Base-by-base conservation (phyloP, 129 eudicot genomes). In the Tagetes patula region DNA sequence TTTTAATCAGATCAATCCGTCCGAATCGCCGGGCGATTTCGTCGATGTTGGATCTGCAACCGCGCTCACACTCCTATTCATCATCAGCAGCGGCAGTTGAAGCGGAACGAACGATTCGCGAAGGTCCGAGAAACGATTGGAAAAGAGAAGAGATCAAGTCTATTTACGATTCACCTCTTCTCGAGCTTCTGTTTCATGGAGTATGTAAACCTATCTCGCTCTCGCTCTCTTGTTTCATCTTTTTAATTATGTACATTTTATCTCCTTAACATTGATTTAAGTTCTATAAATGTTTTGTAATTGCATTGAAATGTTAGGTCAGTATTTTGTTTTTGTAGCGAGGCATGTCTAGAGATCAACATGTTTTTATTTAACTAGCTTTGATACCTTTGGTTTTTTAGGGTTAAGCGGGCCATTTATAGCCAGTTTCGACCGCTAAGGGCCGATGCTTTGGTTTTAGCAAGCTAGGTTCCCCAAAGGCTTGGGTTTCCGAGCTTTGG, bases 161-260 rank as follows among this genome's bases (percentile, higher is more conserved):
- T 74, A 54, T 94, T 52, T 94, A 90, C 66, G 91, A 88, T 73
- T 94, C 99, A 42, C 99, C 99, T 10, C 69, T 90, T 42, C 96
- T 94, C 76, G 99, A 90, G 78, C 99, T 94, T 73, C 99, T 94
- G 64, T 94, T 90, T 79, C 97, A 90, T 37, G 99, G 89, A 39
- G 97, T 94, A 40, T 0, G 84, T 73, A 10, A 2, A 43, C 48
- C 8, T 40, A 79, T 76, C 33, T 48, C 66, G 20, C 42, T 34
- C 32, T 65, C 69, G 34, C 77, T 75, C 43, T 55, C 55, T 46
- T 0, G 38, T 13, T 34, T 60, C 3, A 12, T 36, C 10, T 27
- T 69, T 36, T 4, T 11, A 5, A 70, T 34, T 31, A 6, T 59
- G 30, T 31, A 6, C 55, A 43, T 43, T n/a, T 59, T 58, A 43